phyloP scores from a whole-genome alignment of 495 filamentous ascomycete species.

The Paragyromitra xinjiangensis region DNA sequence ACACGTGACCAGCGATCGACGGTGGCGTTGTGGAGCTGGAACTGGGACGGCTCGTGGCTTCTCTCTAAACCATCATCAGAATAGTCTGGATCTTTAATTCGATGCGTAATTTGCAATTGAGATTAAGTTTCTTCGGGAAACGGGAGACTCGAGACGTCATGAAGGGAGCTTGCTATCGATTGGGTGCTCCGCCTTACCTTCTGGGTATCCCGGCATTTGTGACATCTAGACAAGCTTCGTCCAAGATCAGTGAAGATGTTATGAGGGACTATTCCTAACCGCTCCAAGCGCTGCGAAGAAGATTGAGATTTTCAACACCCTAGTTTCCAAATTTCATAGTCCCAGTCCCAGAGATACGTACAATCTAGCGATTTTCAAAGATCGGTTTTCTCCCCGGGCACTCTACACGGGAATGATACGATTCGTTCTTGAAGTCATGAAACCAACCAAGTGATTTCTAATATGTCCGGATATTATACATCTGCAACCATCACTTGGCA shows the following conservation, averaged over 20 bases:
- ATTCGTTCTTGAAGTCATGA: not conserved
- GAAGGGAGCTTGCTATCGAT: not conserved
- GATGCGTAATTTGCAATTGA: not conserved
- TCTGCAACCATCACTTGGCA: not conserved
- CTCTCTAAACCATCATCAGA: not conserved
- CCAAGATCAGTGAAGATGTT: not conserved
- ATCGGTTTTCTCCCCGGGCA: not conserved
- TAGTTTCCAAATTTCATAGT: not conserved
- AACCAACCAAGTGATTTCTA: not conserved
- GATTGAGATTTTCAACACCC: not conserved
- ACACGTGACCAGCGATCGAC: slow-evolving; percentile 8
- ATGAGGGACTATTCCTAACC: not conserved
- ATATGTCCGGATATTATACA: not conserved
- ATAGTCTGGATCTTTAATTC: not conserved
- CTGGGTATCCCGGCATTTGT: not conserved
- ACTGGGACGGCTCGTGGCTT: not conserved
- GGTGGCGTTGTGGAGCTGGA: not conserved
- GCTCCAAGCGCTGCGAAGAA: not conserved
- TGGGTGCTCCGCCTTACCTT: not conserved
- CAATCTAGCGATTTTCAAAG: not conserved
- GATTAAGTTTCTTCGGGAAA: slow-evolving; percentile 2
- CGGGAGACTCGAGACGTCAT: not conserved
- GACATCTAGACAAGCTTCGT: not conserved
- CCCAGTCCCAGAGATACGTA: not conserved
- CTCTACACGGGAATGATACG: not conserved